Base-by-base conservation (phyloP, 257 asterid species). In the Henckelia pumila region DNA sequence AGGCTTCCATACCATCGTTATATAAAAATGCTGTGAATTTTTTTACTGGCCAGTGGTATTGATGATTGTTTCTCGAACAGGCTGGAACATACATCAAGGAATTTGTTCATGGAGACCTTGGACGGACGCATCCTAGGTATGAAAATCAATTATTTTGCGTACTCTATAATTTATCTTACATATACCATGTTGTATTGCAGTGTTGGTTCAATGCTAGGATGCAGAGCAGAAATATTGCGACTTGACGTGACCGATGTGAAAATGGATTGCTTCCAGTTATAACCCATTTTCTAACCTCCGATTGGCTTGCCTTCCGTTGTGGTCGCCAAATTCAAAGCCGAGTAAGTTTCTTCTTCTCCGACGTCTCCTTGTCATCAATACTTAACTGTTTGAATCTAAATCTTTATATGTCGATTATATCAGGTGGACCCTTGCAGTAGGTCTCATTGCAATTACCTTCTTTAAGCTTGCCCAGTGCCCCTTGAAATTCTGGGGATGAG, bases 21-120 rank as follows among this genome's bases (percentile, higher is more conserved):
- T 24, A 55, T 33, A 17, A 22, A 64, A 23, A 64, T 25, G 56
- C 49, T 24, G 58, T n/a, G n/a, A n/a, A n/a, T n/a, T n/a, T n/a
- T 13, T 57, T n/a, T 40, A 60, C 19, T 63, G 25, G 68, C 40
- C 29, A 4, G 62, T 67, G 66, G 64, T 57, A 58, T 40, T 61
- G 68, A 61, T 26, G 7, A 49, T 32, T 26, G 26, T 72, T 56
- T 69, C 66, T 74, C 70, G 26, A 33, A 67, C 95, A 93, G 98
- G 99, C 97, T 66, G 99, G 99, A 74, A 93, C 99, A 25, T 93
- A 93, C 72, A 93, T 93, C 74, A 90, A 93, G 77, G 99, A 93
- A 78, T 93, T 93, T 79, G 96, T 93, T 66, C 99, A 93, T 61
- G 97, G 97, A 25, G 99, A 93, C 78, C 95, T 93, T 55, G 97